A percentile compares a stretch with the other conserved stretches of the same genome.
phyloP scores from a whole-genome alignment of 2,329 filamentous ascomycete species.

The Colletotrichum godetiae region DNA sequence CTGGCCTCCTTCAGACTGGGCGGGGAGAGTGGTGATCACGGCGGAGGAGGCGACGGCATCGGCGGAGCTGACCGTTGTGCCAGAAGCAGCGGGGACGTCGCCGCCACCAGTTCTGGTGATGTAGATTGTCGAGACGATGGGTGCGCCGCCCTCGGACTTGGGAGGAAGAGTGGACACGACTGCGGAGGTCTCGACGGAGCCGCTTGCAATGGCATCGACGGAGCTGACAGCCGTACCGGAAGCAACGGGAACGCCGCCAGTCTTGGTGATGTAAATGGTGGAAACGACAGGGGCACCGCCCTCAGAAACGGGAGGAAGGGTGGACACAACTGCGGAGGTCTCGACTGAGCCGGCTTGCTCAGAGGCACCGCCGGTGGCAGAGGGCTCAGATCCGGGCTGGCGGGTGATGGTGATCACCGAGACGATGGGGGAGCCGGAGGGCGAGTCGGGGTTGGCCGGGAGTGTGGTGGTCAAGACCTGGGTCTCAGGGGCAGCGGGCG shows the following conservation, averaged over 20 bases:
- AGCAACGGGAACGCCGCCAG: not conserved
- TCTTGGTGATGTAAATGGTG: constrained; percentile 7
- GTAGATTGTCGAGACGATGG: not conserved
- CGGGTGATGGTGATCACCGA: constrained; percentile 18
- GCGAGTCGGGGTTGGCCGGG: not conserved
- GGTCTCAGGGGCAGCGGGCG: constrained; percentile 23
- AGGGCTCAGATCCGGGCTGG: constrained; percentile 1
- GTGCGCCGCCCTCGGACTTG: not conserved
- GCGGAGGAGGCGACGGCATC: constrained; percentile 19
- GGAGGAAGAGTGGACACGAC: constrained; percentile 8
- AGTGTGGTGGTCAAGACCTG: constrained; percentile 21
- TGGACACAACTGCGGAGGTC: constrained; percentile 10
- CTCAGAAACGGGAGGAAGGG: not conserved
- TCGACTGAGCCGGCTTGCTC: constrained; percentile 6
- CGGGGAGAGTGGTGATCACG: constrained; percentile 18
- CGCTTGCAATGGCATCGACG: constrained; percentile 6
- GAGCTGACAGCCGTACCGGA: constrained; percentile 20
- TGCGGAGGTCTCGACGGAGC: constrained; percentile 6
- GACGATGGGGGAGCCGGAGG: not conserved
- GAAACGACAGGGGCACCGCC: not conserved
- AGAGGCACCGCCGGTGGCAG: not conserved
- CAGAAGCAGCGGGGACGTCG: not conserved
- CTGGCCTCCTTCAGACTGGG: not conserved
- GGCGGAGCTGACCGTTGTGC: constrained; percentile 19
- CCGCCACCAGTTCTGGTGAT: constrained; percentile 1